Conservation (phyloP, 306 rosid genomes). For the Begonia masoniana region DNA sequence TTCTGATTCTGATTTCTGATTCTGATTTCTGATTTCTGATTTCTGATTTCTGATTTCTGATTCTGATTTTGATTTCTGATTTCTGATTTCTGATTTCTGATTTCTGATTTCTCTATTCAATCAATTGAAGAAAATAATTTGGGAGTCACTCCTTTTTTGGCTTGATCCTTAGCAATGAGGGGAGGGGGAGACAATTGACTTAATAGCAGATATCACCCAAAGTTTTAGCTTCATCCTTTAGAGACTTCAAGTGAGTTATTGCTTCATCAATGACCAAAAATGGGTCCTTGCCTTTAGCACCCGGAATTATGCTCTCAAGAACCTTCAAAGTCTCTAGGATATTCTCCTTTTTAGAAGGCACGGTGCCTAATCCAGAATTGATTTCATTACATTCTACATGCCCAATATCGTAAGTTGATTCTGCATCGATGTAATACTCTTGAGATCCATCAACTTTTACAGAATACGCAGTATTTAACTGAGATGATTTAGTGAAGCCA, state of each 20-base stretch:
- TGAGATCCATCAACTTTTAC: conserved; percentile 20
- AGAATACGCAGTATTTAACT: conserved; percentile 21
- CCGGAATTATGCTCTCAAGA: conserved; percentile 67
- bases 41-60: no score
- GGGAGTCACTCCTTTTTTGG: conserved; percentile 10
- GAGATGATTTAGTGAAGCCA: conserved; percentile 23
- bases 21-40: no score
- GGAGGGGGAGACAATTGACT: conserved; percentile 5
- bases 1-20: no score
- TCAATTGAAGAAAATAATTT: conserved; percentile 24
- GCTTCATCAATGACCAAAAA: conserved; percentile 55
- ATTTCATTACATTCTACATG: conserved; percentile 14
- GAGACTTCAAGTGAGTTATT: conserved; percentile 53
- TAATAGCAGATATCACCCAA: conserved; percentile 22
- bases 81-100: no score
- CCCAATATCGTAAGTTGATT: conserved; percentile 28
- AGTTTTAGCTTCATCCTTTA: conserved; percentile 36
- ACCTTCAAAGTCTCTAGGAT: conserved; percentile 41
- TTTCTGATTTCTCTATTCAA: conserved; percentile 19
- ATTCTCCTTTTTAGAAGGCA: conserved; percentile 32
- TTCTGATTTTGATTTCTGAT: no score
- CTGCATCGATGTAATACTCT: conserved; percentile 34
- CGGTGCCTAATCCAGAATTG: conserved; percentile 14
- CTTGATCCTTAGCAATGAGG: conserved; percentile 11
- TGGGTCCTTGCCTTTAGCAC: conserved; percentile 69